These are phyloP conservation scores for Collybia nuda DNA, from an alignment of 768 basidiomycete genomes.

Conservation along the genomic window DNA sequence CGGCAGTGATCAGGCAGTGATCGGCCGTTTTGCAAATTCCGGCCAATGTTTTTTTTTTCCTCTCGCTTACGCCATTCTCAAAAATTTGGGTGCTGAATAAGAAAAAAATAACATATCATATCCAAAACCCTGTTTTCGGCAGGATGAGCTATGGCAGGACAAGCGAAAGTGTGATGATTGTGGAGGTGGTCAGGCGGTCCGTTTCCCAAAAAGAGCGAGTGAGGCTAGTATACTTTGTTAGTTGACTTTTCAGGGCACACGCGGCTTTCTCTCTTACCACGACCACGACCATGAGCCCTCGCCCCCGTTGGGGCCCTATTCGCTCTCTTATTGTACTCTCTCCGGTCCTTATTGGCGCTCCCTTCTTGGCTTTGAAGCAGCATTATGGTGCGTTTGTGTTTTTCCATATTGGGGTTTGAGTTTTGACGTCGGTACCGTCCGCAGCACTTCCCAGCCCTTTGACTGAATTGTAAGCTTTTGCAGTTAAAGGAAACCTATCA, in stretches of 20 bases:
- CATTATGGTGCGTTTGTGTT: constrained; percentile 41
- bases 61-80: not conserved
- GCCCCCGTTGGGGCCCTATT: constrained; percentile 53
- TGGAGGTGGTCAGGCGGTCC: not conserved
- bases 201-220: too few species aligned
- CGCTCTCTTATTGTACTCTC: constrained; percentile 54
- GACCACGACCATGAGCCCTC: constrained; percentile 14
- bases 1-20: too few species aligned
- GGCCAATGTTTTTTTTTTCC: too few species aligned
- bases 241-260: too few species aligned
- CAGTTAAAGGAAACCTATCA: not conserved
- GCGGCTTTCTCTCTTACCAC: not conserved
- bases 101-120: too few species aligned
- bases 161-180: not conserved
- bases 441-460: constrained; percentile 60
- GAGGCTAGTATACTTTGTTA: too few species aligned
- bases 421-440: constrained; percentile 5
- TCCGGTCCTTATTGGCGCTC: constrained; percentile 52
- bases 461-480: constrained; percentile 43
- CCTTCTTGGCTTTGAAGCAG: constrained; percentile 45
- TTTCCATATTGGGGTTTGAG: not conserved
- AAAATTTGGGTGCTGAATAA: not conserved
- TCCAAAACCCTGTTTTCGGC: too few species aligned
- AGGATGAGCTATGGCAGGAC: too few species aligned
- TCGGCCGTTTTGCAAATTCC: too few species aligned